phyloP scores from a whole-genome alignment of 2,329 filamentous ascomycete species.

The Colletotrichum sublineola region DNA sequence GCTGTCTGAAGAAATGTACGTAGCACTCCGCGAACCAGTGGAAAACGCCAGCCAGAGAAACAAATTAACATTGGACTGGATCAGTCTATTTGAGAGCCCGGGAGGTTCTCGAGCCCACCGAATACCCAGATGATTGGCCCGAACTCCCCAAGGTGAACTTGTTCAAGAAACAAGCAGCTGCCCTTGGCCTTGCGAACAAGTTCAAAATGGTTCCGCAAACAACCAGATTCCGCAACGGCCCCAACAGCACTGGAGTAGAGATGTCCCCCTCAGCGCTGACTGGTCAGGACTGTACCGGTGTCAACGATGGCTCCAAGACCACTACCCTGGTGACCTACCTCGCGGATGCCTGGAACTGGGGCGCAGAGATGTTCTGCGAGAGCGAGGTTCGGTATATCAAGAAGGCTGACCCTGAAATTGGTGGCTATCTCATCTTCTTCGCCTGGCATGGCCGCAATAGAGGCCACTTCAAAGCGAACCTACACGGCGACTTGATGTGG shows the following conservation, averaged over 20 bases:
- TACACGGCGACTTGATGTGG: slow-evolving; percentile 74
- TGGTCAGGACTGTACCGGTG: slow-evolving; percentile 73
- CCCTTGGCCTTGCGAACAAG: slow-evolving; percentile 63
- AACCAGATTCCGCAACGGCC: slow-evolving; percentile 71
- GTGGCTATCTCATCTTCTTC: slow-evolving; percentile 75
- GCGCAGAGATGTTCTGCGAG: slow-evolving; percentile 78
- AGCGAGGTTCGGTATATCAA: slow-evolving; percentile 75
- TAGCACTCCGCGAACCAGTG: slow-evolving; percentile 1
- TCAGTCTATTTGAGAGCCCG: slow-evolving; percentile 70
- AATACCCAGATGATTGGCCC: slow-evolving; percentile 71
- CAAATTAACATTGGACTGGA: not conserved
- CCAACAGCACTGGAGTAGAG: slow-evolving; percentile 73
- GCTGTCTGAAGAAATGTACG: slow-evolving; percentile 64
- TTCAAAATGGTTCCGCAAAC: slow-evolving; percentile 72
- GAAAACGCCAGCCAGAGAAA: not conserved
- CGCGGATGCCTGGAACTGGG: slow-evolving; percentile 79
- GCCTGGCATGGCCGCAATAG: slow-evolving; percentile 73
- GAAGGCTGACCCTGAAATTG: slow-evolving; percentile 58
- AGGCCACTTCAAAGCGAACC: slow-evolving; percentile 65
- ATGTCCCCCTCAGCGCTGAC: slow-evolving; percentile 72
- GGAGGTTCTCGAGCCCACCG: slow-evolving; percentile 68
- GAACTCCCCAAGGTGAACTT: slow-evolving; percentile 69
- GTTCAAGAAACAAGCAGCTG: slow-evolving; percentile 68
- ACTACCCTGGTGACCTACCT: slow-evolving; percentile 76
- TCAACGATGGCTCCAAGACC: slow-evolving; percentile 78